Percentiles rank a stretch among this genome's conserved stretches.
Evolutionary conservation across 768 basidiomycete species (phyloP).

Genomic region (Tricholoma matsutake): DNA sequence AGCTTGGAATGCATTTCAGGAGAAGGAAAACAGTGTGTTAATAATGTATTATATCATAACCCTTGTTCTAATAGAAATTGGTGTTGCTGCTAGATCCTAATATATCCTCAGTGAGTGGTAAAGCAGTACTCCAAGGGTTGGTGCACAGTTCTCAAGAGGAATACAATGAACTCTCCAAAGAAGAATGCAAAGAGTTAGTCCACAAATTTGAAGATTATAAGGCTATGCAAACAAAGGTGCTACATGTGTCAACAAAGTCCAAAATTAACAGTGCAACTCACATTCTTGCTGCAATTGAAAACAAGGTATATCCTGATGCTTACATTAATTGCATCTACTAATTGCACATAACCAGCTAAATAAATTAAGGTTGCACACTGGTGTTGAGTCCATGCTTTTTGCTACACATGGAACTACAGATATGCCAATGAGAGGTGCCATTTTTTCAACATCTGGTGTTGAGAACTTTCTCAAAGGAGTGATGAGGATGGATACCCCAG

Average conservation of each 20-base stretch:
- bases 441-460: neutral
- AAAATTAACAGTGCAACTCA: neutral
- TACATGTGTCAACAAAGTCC: neutral
- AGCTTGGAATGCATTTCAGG: neutral
- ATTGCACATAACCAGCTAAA: neutral
- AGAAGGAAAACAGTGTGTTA: slow-evolving; percentile 10
- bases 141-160: neutral
- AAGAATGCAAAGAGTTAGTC: neutral
- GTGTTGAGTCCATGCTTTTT: neutral
- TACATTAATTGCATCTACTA: neutral
- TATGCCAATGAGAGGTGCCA: neutral
- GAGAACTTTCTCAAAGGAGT: neutral
- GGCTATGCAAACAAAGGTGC: neutral
- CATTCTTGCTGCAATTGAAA: neutral
- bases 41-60: neutral
- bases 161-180: neutral
- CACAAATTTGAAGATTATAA: neutral
- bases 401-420: neutral
- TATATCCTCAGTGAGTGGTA: neutral
- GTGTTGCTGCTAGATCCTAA: neutral
- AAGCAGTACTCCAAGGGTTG: neutral
- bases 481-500: neutral
- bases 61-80: neutral
- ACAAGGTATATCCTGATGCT: neutral
- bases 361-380: neutral